Evolutionary conservation across 1,139 yeast species (phyloP), one percentile per base, ranked within the genome.

Genomic region (Schwanniomyces etchellsii): DNA sequence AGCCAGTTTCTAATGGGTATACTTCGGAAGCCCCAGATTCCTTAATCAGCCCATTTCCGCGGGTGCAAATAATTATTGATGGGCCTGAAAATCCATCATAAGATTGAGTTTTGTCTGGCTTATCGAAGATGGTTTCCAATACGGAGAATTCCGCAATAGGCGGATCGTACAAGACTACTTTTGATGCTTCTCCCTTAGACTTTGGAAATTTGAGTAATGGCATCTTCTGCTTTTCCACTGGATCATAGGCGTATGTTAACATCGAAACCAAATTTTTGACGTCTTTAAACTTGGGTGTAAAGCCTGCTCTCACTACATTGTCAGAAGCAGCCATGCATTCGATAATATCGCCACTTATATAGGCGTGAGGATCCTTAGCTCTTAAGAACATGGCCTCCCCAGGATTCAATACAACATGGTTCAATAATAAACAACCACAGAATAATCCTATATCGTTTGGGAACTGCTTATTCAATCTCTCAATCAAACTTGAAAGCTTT

Each of bases 321-420:
- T 91, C 99, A 24, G 95, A 81, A 9, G 97, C 96, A 30, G 98
- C 98, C 99, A 91, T 91, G 66, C 98, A 93, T 63, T 91, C 99
- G 49, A 91, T 89, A 45, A 91, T 91, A 56, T 91, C 97, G 43
- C 98, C 98, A 33, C 81, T 74, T 42, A 91, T 91, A 62, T 93
- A 91, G 21, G 98, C 98, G 57, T 91, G 98, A 16, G 97, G 97
- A 56, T 88, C 97, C 63, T 88, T 86, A 30, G 98, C 98, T 55
- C 85, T 86, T 55, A 91, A 70, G 54, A 89, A 91, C 81, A 93
- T 86, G 38, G 96, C 97, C 64, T 91, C 95, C 38, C 99, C 99
- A n/a, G 89, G 74, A 24, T 74, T 61, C 48, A 91, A 71, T 37
- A 62, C 64, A 45, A 91, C 89, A 55, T 89, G 95, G 67, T 91